Base-by-base conservation (phyloP, 225 moss, liverwort and hornwort genomes). In the Thuidium tamariscinum region DNA sequence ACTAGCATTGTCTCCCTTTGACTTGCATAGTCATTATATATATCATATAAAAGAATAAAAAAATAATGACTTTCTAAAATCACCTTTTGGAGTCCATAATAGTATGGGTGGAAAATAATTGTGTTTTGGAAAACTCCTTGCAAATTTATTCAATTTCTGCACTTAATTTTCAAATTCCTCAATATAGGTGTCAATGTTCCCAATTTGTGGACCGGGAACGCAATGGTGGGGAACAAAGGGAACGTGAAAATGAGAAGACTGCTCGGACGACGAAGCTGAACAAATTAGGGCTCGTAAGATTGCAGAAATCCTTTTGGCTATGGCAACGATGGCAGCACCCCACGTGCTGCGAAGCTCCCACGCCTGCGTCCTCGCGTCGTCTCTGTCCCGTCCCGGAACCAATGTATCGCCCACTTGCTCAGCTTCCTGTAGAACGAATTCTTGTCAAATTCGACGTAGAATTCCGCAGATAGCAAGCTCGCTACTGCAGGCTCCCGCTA, bases 301-400 rank as follows among this genome's bases (percentile, higher is more conserved):
- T 67, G 76, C 73, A 74, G 68, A 74, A 74, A 62, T 63, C 48
- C 30, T 71, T 74, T 74, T 49, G 84, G 86, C 86, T 29, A 82
- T 91, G 89, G 89, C 82, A 77, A 84, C 88, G n/a, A 91, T 93
- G 90, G 88, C 85, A 48, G 10, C 83, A 74, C 68, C 74, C 49
- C 83, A 85, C 27, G 48, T 90, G 72, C 48, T 89, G 73, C 79
- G 87, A 78, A 77, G 88, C 90, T 87, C 46, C 14, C 76, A 67
- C 18, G 76, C 46, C 83, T 83, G 87, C 57, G 54, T 82, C 17
- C 74, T 93, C 7, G 49, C 77, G n/a, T 71, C 83, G 16, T 67
- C 80, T 34, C 41, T 74, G 21, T 34, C 82, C 48, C 60, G 86
- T 37, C 30, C 52, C 68, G 37, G 72, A 42, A 20, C n/a, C 8